These are phyloP conservation scores for Neobulgaria alba DNA, from an alignment of 2,329 filamentous ascomycete genomes.

Conservation along the genomic window DNA sequence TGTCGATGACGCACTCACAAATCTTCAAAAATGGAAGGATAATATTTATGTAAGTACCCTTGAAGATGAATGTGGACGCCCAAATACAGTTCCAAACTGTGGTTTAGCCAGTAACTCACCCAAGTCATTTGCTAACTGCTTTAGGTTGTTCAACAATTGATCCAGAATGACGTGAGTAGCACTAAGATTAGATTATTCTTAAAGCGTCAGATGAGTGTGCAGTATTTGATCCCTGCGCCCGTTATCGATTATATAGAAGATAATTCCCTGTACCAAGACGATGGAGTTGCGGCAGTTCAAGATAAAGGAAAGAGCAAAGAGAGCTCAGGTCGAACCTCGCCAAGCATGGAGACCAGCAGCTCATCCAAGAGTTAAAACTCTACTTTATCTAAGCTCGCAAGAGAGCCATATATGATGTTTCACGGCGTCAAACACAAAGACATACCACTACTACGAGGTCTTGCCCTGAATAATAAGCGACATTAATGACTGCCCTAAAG, in stretches of 20 bases:
- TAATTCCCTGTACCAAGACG: slow-evolving; percentile 46
- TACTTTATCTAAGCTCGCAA: no score
- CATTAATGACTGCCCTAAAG: no score
- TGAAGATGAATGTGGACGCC: no score
- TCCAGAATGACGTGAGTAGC: slow-evolving; percentile 77
- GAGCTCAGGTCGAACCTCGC: neutral
- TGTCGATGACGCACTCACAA: slow-evolving; percentile 78
- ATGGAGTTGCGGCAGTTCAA: neutral
- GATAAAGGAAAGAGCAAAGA: neutral
- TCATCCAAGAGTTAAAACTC: slow-evolving; percentile 2
- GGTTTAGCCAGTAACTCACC: slow-evolving; percentile 34
- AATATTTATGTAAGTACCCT: slow-evolving; percentile 45
- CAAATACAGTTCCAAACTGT: no score
- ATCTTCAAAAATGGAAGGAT: slow-evolving; percentile 71
- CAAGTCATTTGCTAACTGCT: slow-evolving; percentile 55
- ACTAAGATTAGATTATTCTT: slow-evolving; percentile 75
- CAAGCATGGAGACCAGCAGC: neutral
- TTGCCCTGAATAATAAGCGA: no score
- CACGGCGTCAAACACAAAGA: neutral
- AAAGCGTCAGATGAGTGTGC: slow-evolving; percentile 71
- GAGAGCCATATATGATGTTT: neutral
- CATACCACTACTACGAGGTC: no score
- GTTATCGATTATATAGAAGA: slow-evolving; percentile 69
- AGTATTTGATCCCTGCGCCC: slow-evolving; percentile 64
- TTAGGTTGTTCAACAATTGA: slow-evolving; percentile 51